phyloP scores from a whole-genome alignment of 352 stramenopile genomes.

The Phytophthora boehmeriae region DNA sequence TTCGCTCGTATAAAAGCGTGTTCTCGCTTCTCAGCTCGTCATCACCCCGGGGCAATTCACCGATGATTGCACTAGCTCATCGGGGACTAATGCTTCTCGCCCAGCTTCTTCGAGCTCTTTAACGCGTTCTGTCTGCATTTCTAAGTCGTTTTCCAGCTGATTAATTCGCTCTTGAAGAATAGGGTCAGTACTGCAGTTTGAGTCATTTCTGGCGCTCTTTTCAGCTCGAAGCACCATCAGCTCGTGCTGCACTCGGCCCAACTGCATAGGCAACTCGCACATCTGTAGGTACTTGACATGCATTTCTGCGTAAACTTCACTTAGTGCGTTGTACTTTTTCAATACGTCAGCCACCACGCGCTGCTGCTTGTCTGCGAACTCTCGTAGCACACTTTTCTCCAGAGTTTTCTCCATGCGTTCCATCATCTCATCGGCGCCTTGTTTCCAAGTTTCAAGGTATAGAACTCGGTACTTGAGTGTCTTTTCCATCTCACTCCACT shows the following conservation, averaged over 20 bases:
- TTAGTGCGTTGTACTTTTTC: constrained; percentile 45
- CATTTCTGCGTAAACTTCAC: constrained; percentile 48
- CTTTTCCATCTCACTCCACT: constrained; percentile 90
- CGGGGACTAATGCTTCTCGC: constrained; percentile 6
- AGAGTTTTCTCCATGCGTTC: constrained; percentile 66
- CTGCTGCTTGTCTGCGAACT: constrained; percentile 51
- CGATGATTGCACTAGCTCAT: constrained; percentile 17
- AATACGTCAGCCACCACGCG: constrained; percentile 35
- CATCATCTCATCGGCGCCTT: constrained; percentile 67
- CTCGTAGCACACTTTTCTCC: constrained; percentile 62
- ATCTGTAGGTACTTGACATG: constrained; percentile 58
- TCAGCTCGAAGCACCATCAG: constrained; percentile 56
- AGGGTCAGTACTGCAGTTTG: not conserved
- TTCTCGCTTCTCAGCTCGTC: constrained; percentile 61
- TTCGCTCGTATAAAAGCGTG: constrained; percentile 60
- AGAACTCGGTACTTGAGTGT: constrained; percentile 87
- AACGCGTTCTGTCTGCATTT: constrained; percentile 37
- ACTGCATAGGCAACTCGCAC: constrained; percentile 49
- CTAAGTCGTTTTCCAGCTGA: constrained; percentile 60
- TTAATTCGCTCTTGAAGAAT: constrained; percentile 41
- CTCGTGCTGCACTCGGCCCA: constrained; percentile 53
- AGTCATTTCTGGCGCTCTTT: constrained; percentile 14
- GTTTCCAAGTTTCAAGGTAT: constrained; percentile 93
- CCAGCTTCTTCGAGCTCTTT: constrained; percentile 56
- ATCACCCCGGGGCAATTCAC: constrained; percentile 7